These are phyloP conservation scores for Phialophora chinensis DNA, from an alignment of 2,329 filamentous ascomycete species.

Conservation along the genomic window DNA sequence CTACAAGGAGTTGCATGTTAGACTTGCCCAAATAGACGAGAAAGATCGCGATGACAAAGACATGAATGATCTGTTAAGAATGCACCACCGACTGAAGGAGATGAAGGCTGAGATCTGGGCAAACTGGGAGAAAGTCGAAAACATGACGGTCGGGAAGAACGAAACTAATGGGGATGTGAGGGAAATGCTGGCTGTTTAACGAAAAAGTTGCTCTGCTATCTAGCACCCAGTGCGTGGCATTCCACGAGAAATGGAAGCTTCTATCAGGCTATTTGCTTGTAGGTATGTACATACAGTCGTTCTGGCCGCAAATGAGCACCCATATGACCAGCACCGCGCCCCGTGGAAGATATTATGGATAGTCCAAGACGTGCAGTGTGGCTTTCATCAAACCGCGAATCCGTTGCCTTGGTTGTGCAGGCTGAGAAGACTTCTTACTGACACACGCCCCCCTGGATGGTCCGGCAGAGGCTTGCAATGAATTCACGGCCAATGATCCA, in stretches of 20 bases:
- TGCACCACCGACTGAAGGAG: conserved; percentile 40
- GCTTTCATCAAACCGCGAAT: neutral
- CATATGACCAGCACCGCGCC: no score
- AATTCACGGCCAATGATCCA: neutral
- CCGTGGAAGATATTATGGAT: neutral
- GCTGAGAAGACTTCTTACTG: neutral
- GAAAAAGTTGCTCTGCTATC: neutral
- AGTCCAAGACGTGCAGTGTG: neutral
- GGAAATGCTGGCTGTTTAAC: conserved; percentile 30
- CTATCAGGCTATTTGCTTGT: neutral
- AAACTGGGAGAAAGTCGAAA: conserved; percentile 38
- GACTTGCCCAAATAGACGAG: conserved; percentile 47
- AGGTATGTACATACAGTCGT: neutral
- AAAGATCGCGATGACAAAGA: conserved; percentile 55
- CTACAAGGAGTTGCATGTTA: conserved; percentile 63
- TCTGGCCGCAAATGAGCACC: neutral
- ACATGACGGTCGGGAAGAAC: conserved; percentile 23
- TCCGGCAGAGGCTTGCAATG: neutral
- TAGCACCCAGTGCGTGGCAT: neutral
- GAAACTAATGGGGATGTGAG: conserved; percentile 20
- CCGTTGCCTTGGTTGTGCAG: neutral
- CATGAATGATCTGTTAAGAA: conserved; percentile 57
- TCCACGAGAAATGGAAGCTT: neutral
- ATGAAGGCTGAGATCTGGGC: conserved; percentile 41
- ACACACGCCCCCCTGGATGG: neutral